Evolutionary conservation across 2,329 filamentous ascomycete genomes (phyloP), one percentile per base, ranked within the genome.

Genomic region (Claviceps lovelessii): DNA sequence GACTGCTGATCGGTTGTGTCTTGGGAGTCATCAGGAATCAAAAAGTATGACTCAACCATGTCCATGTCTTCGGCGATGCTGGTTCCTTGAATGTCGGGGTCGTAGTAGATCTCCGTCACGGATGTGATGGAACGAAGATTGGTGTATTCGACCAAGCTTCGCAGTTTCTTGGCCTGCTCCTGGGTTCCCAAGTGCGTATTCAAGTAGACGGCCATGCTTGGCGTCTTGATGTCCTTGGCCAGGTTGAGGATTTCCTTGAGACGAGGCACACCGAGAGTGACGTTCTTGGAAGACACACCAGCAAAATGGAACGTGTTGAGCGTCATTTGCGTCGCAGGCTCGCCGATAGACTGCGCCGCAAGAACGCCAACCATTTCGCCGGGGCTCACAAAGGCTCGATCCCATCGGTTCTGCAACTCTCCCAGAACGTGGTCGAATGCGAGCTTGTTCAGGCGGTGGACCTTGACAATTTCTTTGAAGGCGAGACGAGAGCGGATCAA

Each of bases 221-320:
- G 93, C 0, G 93, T 98, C 78, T 97, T 98, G 76, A 98, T 96
- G 71, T 97, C 94, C 62, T 86, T 90, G 0, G 94, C 93, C 56
- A 98, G 84, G 69, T 98, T 98, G 56, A 98, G 79, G 82, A 98
- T 98, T 75, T 98, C 93, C 79, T 98, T 98, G 51, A 98, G 81
- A 83, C 93, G 91, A 47, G 93, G 93, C 47, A 98, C 93, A 89
- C 93, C 93, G 51, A 98, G 84, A 0, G 93, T 98, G 54, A 98
- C 91, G 78, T 98, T 98, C 85, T 98, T 98, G 29, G 91, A 95
- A 42, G 94, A 95, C 58, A 98, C 90, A 95, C 93, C 93, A 70
- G 93, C 90, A 70, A 98, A 98, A 78, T 98, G 93, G 86, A 98
- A 98, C 29, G 93, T 98, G 75, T 98, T 98, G 58, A 98, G 75